Percentiles rank a stretch among this genome's conserved stretches.
Evolutionary conservation across 164 flowering plant species (phyloP).

Genomic region (Stephania cephalantha): DNA sequence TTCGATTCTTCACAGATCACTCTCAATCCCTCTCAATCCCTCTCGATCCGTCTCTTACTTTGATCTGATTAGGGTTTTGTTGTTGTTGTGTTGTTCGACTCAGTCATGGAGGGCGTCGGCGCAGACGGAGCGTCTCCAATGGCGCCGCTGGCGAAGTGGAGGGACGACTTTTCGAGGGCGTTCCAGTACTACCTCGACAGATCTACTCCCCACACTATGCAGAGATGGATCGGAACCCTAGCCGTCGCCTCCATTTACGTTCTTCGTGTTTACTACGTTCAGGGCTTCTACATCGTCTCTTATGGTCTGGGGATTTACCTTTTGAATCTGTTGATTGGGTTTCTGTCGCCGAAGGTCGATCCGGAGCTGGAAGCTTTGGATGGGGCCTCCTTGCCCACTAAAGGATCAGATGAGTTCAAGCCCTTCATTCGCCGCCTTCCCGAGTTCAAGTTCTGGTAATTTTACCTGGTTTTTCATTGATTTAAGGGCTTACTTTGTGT

Average conservation of each 20-base stretch:
- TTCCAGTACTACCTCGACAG: conserved; percentile 47
- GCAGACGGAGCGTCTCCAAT: conserved; percentile 39
- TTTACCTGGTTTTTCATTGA: neutral
- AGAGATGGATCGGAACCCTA: conserved; percentile 44
- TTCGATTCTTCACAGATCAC: too few relatives aligned
- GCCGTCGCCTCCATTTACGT: conserved; percentile 25
- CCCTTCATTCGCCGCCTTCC: conserved; percentile 57
- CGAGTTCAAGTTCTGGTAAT: conserved; percentile 53
- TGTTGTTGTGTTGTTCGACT: neutral
- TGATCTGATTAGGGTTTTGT: neutral
- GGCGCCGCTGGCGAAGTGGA: conserved; percentile 50
- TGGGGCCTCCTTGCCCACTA: conserved; percentile 41
- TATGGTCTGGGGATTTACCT: conserved; percentile 48
- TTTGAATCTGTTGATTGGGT: conserved; percentile 46
- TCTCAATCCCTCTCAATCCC: too few relatives aligned
- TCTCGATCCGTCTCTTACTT: neutral
- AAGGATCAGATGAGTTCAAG: conserved; percentile 53
- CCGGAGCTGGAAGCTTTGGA: conserved; percentile 41
- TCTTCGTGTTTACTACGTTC: conserved; percentile 32
- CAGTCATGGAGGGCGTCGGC: conserved; percentile 55
- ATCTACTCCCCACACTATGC: conserved; percentile 35
- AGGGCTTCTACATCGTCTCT: conserved; percentile 44
- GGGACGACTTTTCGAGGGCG: conserved; percentile 40
- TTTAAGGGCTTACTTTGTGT: neutral
- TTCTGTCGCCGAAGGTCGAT: conserved; percentile 48